Percentiles rank a stretch among this genome's conserved stretches.
These are phyloP conservation scores for Apostasia ramifera DNA, from an alignment of 106 monocot species.

Conservation along the genomic window DNA sequence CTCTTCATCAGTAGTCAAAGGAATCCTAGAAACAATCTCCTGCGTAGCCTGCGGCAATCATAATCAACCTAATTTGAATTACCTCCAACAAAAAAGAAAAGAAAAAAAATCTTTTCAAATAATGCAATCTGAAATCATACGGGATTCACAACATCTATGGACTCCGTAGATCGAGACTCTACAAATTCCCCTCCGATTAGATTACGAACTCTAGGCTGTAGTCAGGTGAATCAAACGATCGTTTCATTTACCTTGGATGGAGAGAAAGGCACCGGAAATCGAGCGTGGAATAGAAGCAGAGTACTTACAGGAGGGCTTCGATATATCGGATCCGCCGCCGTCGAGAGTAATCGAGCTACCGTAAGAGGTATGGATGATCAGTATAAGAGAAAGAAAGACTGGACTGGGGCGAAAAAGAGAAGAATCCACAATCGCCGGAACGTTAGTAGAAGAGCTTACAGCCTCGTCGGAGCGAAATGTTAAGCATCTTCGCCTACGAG, in stretches of 20 bases:
- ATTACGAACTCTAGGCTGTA: conserved; percentile 59
- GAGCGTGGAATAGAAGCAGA: not conserved
- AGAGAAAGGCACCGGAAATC: not conserved
- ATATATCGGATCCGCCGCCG: conserved; percentile 25
- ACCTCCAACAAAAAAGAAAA: not conserved
- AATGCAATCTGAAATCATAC: conserved; percentile 28
- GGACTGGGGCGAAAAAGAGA: too few relatives aligned
- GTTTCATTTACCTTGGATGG: not conserved
- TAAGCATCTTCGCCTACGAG: too few relatives aligned
- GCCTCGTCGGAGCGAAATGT: too few relatives aligned
- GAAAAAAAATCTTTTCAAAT: not conserved
- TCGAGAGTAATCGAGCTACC: conserved; percentile 27
- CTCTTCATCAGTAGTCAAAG: conserved; percentile 74
- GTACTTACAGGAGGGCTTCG: conserved; percentile 20
- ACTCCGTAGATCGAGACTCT: conserved; percentile 52
- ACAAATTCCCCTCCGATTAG: conserved; percentile 88
- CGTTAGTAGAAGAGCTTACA: too few relatives aligned
- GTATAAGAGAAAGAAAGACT: not conserved
- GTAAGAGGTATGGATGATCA: not conserved
- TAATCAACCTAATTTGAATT: not conserved
- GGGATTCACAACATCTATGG: conserved; percentile 88
- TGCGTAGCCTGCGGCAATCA: conserved; percentile 60
- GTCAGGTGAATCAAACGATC: not conserved
- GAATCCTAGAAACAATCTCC: conserved; percentile 81
- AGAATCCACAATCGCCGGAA: too few relatives aligned